Percentiles rank a stretch among this genome's conserved stretches.
Evolutionary conservation across 2,329 filamentous ascomycete genomes (phyloP).

Genomic region (Truncatella angustata): DNA sequence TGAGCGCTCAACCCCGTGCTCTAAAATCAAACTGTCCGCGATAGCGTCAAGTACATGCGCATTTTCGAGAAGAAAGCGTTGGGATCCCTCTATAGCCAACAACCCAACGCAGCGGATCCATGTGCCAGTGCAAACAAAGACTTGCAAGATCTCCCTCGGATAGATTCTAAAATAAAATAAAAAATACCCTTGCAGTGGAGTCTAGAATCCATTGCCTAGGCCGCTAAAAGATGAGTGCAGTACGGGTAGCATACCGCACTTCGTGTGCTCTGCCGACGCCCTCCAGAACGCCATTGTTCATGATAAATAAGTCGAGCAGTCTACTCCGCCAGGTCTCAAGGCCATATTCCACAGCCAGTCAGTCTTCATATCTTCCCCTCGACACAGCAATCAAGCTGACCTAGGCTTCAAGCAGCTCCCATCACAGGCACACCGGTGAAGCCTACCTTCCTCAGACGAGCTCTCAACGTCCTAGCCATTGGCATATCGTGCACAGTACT

Average conservation of each 20-base stretch:
- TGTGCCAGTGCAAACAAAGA: background rate
- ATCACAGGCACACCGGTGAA: constrained; percentile 11
- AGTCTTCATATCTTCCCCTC: background rate
- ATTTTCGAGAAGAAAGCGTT: constrained; percentile 7
- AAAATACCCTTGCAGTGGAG: background rate
- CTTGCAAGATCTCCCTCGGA: background rate
- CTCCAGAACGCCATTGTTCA: background rate
- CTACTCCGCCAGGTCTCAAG: background rate
- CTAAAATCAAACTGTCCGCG: background rate
- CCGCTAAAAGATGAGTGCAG: constrained; percentile 7
- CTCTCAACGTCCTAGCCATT: constrained; percentile 44
- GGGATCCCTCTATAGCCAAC: background rate
- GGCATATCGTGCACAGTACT: constrained; percentile 44
- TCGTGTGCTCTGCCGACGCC: background rate
- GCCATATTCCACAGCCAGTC: background rate
- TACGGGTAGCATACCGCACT: background rate
- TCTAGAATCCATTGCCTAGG: background rate
- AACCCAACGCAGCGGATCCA: constrained; percentile 3
- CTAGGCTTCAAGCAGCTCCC: background rate
- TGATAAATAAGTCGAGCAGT: constrained; percentile 1
- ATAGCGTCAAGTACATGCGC: background rate
- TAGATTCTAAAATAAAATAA: background rate
- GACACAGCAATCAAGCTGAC: background rate
- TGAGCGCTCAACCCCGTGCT: background rate
- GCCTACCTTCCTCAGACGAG: constrained; percentile 42